Evolutionary conservation across 306 rosid species (phyloP), one percentile per base, ranked within the genome.

Genomic region (Calophaca sinica): DNA sequence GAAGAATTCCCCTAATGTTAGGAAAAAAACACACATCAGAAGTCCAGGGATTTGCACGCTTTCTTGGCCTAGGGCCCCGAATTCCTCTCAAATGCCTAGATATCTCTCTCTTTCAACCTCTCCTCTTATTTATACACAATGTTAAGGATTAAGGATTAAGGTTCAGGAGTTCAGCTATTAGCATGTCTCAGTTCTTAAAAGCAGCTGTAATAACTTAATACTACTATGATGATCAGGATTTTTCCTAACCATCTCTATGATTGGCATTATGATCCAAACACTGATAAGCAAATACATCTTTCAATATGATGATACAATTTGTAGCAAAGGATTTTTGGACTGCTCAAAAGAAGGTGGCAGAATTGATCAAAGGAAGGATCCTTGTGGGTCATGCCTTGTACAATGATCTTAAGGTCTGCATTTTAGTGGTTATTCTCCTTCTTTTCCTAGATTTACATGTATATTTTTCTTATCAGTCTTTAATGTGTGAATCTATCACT

Each of bases 301-400:
- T 62, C 53, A 45, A 81, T 69, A 70, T 11, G 20, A 53, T 48
- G 38, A 65, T 69, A 12, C 64, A 48, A 65, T 79, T 80, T 80
- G 77, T 78, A 94, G 99, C 89, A 2, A 90, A 88, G 83, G 96
- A 90, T 84, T 92, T 92, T 67, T 62, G 83, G 57, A 46, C 77
- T 48, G 97, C 74, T 83, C 99, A 94, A 87, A 92, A 82, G 79
- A 88, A 68, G 73, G 97, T 94, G 70, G 96, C 99, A 4, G 97
- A 90, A 70, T 76, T 94, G 58, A 87, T 89, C 64, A 86, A 86
- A 50, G 96, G 92, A 84, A 86, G 86, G 83, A 74, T 88, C 87
- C 96, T 94, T 69, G 99, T 92, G 54, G 97, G 99, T 44, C 97
- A 90, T 85, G 97, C 99, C 62, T 81, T 94, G 88, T 84, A 78